Evolutionary conservation across 2,329 filamentous ascomycete species (phyloP).

Genomic region (Arthroderma uncinatum): DNA sequence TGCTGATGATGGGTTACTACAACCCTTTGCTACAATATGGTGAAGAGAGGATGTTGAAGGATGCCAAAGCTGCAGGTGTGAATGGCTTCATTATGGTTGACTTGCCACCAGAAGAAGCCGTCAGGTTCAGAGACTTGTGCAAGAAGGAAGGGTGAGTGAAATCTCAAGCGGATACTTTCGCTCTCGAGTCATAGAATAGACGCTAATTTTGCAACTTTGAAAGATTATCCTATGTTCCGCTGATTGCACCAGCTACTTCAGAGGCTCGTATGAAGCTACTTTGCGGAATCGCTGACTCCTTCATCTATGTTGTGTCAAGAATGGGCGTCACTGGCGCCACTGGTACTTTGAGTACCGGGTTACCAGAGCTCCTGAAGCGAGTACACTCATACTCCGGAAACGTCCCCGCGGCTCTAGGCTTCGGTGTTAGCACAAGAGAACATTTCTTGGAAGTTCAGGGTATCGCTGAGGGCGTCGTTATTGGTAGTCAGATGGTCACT

Average conservation of each 20-base stretch:
- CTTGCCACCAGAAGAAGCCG: conserved; percentile 86
- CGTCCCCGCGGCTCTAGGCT: conserved; percentile 83
- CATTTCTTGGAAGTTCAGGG: conserved; percentile 79
- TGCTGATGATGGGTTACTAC: conserved; percentile 98
- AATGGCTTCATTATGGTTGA: conserved; percentile 98
- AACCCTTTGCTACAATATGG: conserved; percentile 92
- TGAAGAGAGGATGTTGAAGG: conserved; percentile 74
- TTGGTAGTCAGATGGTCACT: conserved; percentile 89
- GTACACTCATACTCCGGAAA: conserved; percentile 90
- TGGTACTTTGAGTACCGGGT: conserved; percentile 66
- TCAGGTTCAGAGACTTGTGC: conserved; percentile 81
- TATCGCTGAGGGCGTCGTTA: conserved; percentile 87
- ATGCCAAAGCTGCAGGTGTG: conserved; percentile 72
- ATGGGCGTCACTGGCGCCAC: conserved; percentile 93
- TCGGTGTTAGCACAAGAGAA: conserved; percentile 89
- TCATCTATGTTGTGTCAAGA: conserved; percentile 95
- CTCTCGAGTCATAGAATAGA: neutral
- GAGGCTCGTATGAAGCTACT: conserved; percentile 89
- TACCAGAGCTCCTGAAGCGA: conserved; percentile 69
- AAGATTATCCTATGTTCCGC: conserved; percentile 85
- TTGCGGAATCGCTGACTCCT: conserved; percentile 93
- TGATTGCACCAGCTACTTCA: conserved; percentile 89
- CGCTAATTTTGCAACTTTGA: neutral
- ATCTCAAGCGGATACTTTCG: too few relatives aligned
- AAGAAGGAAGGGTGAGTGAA: conserved; percentile 58